Evolutionary conservation across 345 rosid species (phyloP), one percentile per base, ranked within the genome.

Genomic region (Leavenworthia alabamica): DNA sequence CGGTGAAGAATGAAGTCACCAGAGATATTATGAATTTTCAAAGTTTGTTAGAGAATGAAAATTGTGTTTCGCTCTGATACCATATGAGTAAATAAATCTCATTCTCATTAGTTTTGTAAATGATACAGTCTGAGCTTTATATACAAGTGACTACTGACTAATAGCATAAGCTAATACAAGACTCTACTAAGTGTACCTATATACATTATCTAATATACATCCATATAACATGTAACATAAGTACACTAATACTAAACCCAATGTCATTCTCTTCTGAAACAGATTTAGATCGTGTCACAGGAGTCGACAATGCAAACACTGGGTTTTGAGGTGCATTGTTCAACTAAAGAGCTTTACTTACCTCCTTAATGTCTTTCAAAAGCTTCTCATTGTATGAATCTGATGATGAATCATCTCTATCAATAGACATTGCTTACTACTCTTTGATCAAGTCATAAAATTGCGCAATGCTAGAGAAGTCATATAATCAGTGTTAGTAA

Each of bases 291-390:
- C 75, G 72, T 8, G n/a, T n/a, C n/a, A 24, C 72, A 62, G 36
- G 53, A 64, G 50, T 56, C 29, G 88, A 58, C 13, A 64, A 28
- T 19, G 85, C 75, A 68, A 75, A 61, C 60, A 77, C 46, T 53
- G 81, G 22, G 48, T 56, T 76, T 39, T 67, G 79, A 40, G 82
- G 62, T 51, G 79, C 29, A 19, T 73, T 76, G 16, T 64, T 76
- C 73, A 75, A 55, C 77, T 80, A 86, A 56, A 90, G 80, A 6
- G 96, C 89, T 79, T 52, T 79, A 62, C 91, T 82, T 57, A 85
- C 82, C 3, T 80, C 94, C 76, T 90, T 86, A 43, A 90, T 85
- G 62, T 90, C 97, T 4, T 51, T 82, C 85, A 90, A 72, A 50
- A 90, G 70, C 70, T 74, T 74, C 20, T 68, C 78, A 73, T 61